Evolutionary conservation across 805 yeast species (phyloP), one percentile per base, ranked within the genome.

Genomic region (Sugiyamaella marilandica): DNA sequence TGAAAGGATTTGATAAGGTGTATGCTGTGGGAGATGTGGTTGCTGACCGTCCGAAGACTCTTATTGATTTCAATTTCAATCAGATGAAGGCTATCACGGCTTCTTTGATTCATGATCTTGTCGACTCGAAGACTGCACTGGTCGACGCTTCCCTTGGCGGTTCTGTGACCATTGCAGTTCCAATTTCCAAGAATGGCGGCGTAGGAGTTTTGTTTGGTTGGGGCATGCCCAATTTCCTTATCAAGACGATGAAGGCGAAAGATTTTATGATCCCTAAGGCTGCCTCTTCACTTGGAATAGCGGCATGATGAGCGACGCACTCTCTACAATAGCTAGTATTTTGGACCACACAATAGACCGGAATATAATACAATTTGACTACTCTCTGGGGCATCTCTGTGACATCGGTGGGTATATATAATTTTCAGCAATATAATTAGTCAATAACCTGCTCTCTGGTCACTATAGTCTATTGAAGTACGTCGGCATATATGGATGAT

Each of bases 11-110:
- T 29, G 26, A 33, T 11, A 44, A 51, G 21, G 59, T 48, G 5
- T 55, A 50, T 41, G 61, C 56, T 16, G 19, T 53, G 13, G 63
- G 63, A 2, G 63, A 60, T 43, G 49, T 60, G 32, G 34, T 52
- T 4, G 47, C 57, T 13, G 45, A 24, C 13, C 48, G 47, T 34
- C 13, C 18, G 10, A 29, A 44, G 29, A 53, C 58, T 11, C 36
- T 52, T 13, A 47, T 48, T 13, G 59, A 57, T 41, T 5, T 59
- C 16, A 21, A 13, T 10, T 29, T 45, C 18, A 39, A 18, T 21
- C 60, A 56, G 49, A n/a, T n/a, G 35, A 16, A 26, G 26, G 50
- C 52, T n/a, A n/a, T 58, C 11, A 14, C 31, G 5, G 53, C 54
- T 11, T 47, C 60, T 10, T 36, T 58, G 26, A 10, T 36, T 24